A percentile compares a stretch with the other conserved stretches of the same genome.
Conservation (phyloP, 306 rosid species). For the Astragalus membranaceus region DNA sequence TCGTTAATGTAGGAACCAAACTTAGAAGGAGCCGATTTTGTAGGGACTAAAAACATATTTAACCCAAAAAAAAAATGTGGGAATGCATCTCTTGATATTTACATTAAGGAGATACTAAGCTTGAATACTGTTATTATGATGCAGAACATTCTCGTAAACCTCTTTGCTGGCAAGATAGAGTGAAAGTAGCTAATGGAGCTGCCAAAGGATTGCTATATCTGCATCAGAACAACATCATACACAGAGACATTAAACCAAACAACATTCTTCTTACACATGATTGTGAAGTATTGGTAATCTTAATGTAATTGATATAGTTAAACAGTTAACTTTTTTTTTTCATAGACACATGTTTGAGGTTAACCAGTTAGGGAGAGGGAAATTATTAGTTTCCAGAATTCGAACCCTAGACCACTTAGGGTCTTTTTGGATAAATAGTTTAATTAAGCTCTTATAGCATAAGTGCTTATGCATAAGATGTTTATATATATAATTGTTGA, state of each 20-base stretch:
- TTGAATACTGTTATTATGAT: constrained; percentile 12
- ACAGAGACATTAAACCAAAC: constrained; percentile 71
- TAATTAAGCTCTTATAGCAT: no score
- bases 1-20: no score
- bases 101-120: background rate
- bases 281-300: constrained; percentile 47
- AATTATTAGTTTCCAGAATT: no score
- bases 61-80: no score
- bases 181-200: constrained; percentile 64
- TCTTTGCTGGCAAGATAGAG: constrained; percentile 59
- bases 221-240: constrained; percentile 65
- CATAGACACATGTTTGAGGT: no score
- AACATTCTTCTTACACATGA: constrained; percentile 86
- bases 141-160: constrained; percentile 45
- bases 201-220: constrained; percentile 66
- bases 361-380: no score
- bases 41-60: no score
- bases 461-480: no score
- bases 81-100: background rate
- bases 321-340: background rate
- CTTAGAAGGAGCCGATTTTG: no score
- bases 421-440: no score
- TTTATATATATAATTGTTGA: no score
- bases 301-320: background rate
- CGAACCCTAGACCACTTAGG: no score